phyloP scores from a whole-genome alignment of 345 rosid genomes.

The Murraya paniculata region DNA sequence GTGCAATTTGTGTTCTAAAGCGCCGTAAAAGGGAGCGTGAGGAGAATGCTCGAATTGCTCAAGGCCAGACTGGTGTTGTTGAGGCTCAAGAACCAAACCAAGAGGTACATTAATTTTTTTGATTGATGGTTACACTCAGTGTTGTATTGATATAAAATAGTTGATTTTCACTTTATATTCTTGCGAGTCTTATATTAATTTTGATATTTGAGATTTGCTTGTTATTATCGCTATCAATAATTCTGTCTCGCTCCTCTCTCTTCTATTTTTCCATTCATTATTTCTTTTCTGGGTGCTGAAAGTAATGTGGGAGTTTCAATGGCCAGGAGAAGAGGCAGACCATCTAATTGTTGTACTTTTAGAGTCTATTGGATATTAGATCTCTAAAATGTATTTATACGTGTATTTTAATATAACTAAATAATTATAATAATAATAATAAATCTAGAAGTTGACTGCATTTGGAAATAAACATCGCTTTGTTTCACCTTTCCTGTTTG shows the following conservation, averaged over 20 bases:
- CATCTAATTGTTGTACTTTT: not conserved
- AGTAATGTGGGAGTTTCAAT: not conserved
- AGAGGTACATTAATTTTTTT: constrained; percentile 38
- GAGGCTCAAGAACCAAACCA: constrained; percentile 53
- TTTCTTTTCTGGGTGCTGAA: not conserved
- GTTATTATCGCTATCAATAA: not conserved
- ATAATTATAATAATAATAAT: too few species aligned
- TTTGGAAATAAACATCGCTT: not conserved
- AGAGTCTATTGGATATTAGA: not conserved
- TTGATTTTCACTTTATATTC: not conserved
- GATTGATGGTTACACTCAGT: not conserved
- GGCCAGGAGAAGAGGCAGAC: not conserved
- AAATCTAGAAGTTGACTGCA: not conserved
- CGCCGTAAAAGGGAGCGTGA: constrained; percentile 92
- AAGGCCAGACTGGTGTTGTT: constrained; percentile 47
- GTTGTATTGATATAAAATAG: not conserved
- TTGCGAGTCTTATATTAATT: not conserved
- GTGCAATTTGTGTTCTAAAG: constrained; percentile 87
- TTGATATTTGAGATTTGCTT: not conserved
- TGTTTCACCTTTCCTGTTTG: not conserved
- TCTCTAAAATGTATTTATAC: not conserved
- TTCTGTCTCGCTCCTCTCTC: not conserved
- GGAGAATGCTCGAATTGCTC: constrained; percentile 54
- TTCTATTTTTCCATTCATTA: not conserved
- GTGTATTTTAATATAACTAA: too few species aligned